A percentile compares a stretch with the other conserved stretches of the same genome.
phyloP scores from a whole-genome alignment of 106 monocot species.

The Dactylorhiza incarnata region DNA sequence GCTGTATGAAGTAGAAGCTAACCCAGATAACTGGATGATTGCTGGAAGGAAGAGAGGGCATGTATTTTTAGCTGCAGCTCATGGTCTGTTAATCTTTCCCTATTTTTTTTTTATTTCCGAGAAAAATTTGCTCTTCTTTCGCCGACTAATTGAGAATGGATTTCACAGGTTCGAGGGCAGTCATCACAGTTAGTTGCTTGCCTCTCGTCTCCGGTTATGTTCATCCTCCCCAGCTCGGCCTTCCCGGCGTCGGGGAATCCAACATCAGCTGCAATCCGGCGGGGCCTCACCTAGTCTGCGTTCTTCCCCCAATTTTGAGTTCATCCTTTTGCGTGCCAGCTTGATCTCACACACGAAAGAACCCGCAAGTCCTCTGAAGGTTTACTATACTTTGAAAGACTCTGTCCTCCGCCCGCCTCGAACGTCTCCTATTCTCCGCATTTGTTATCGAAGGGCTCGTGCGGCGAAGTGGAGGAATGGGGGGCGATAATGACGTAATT shows the following conservation, averaged over 20 bases:
- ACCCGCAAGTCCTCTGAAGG: background rate
- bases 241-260: constrained; percentile 57
- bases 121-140: background rate
- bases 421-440: background rate
- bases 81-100: constrained; percentile 28
- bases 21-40: constrained; percentile 96
- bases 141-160: background rate
- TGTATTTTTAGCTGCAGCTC: constrained; percentile 37
- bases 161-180: constrained; percentile 71
- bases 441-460: background rate
- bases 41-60: constrained; percentile 94
- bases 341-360: constrained; percentile 12
- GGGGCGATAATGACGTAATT: background rate
- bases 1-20: constrained; percentile 88
- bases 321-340: constrained; percentile 86
- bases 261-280: constrained; percentile 78
- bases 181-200: constrained; percentile 64
- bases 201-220: constrained; percentile 85
- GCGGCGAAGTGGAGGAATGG: too few relatives aligned
- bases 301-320: constrained; percentile 73
- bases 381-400: background rate
- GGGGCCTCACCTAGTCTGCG: constrained; percentile 83
- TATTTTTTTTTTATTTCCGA: background rate
- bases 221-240: constrained; percentile 67
- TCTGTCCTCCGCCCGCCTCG: background rate